These are phyloP conservation scores for Peronosclerospora sorghi DNA, from an alignment of 352 stramenopile species.

Conservation along the genomic window DNA sequence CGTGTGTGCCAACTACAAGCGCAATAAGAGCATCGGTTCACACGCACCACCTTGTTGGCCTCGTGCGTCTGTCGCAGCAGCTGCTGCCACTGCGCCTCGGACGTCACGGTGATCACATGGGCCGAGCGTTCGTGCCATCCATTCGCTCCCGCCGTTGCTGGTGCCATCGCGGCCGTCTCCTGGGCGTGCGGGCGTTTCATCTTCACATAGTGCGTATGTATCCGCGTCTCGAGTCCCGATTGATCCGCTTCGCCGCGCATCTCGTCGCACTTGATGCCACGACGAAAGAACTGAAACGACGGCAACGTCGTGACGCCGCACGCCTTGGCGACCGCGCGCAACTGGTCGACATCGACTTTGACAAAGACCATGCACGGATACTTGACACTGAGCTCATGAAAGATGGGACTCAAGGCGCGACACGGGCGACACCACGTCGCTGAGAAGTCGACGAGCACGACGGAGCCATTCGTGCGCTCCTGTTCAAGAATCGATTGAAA, in stretches of 20 bases:
- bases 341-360: conserved; percentile 85
- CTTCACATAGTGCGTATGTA: conserved; percentile 73
- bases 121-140: conserved; percentile 54
- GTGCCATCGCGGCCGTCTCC: conserved; percentile 11
- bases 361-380: conserved; percentile 79
- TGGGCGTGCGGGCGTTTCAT: conserved; percentile 58
- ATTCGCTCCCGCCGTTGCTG: background rate
- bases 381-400: conserved; percentile 79
- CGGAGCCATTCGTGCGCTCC: conserved; percentile 49
- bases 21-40: conserved; percentile 1
- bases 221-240: conserved; percentile 34
- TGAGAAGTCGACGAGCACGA: conserved; percentile 80
- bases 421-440: conserved; percentile 85
- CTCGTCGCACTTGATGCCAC: conserved; percentile 82
- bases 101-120: conserved; percentile 31
- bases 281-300: conserved; percentile 93
- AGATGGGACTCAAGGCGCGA: conserved; percentile 76
- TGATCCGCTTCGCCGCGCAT: conserved; percentile 78
- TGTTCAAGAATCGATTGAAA: conserved; percentile 64
- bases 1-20: background rate
- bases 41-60: conserved; percentile 26
- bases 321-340: conserved; percentile 27
- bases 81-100: conserved; percentile 29
- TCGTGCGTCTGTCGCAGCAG: conserved; percentile 30
- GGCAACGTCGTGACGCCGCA: conserved; percentile 88